Evolutionary conservation across 129 eudicot species (phyloP).

Genomic region (Kitagawia praeruptora): DNA sequence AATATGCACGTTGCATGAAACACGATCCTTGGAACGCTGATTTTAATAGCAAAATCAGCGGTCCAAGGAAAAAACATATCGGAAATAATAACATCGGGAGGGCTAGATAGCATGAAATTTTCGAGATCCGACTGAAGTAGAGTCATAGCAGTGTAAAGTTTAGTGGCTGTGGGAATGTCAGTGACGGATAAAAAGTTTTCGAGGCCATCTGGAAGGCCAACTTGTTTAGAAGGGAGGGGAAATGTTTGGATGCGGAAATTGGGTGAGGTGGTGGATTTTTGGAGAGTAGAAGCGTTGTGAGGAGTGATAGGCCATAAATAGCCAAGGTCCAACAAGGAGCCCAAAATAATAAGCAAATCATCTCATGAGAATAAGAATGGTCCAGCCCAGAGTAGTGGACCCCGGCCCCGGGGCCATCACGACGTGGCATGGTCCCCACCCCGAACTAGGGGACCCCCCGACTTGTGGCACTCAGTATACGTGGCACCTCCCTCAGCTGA

Average conservation of each 20-base stretch:
- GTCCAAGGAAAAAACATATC: constrained; percentile 58
- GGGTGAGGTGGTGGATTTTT: background rate
- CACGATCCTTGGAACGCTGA: constrained; percentile 49
- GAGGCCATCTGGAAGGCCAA: constrained; percentile 3
- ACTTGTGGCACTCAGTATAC: too few relatives aligned
- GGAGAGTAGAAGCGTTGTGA: constrained; percentile 15
- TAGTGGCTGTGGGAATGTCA: background rate
- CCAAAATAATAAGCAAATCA: too few relatives aligned
- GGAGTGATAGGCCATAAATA: too few relatives aligned
- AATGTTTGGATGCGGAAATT: background rate
- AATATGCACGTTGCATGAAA: constrained; percentile 52
- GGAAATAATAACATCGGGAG: constrained; percentile 35
- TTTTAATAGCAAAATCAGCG: constrained; percentile 35
- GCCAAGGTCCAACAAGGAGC: too few relatives aligned
- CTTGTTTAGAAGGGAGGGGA: constrained; percentile 2
- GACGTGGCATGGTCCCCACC: too few relatives aligned
- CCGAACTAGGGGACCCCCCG: too few relatives aligned
- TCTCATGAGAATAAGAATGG: too few relatives aligned
- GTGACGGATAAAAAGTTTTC: background rate
- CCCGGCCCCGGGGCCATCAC: too few relatives aligned
- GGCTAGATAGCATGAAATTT: background rate
- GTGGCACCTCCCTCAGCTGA: too few relatives aligned
- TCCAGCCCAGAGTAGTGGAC: too few relatives aligned
- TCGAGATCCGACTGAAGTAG: background rate
- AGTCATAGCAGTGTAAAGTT: background rate